Percentiles rank a stretch among this genome's conserved stretches.
Evolutionary conservation across 768 basidiomycete species (phyloP).

Genomic region (Russula compacta): DNA sequence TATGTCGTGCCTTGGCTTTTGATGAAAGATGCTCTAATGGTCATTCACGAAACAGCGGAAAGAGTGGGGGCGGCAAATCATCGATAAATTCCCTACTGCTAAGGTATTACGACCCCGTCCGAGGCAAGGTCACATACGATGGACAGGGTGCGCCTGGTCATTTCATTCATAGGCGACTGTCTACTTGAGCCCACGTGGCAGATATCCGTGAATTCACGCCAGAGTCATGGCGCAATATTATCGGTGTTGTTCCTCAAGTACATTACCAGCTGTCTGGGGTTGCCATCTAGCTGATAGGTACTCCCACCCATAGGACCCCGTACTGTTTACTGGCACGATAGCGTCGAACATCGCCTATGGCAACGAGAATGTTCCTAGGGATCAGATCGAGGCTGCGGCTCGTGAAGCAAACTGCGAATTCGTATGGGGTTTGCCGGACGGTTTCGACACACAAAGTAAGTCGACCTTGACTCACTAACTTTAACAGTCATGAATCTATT

Average conservation of each 20-base stretch:
- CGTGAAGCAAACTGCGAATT: constrained; percentile 93
- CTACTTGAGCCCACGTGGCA: constrained; percentile 23
- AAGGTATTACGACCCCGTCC: constrained; percentile 83
- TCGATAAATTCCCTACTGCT: constrained; percentile 81
- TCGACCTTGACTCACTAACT: neutral
- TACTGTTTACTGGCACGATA: constrained; percentile 87
- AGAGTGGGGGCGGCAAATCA: constrained; percentile 91
- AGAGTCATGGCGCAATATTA: constrained; percentile 78
- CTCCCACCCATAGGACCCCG: constrained; percentile 46
- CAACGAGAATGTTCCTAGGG: constrained; percentile 59
- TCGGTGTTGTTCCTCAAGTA: constrained; percentile 89
- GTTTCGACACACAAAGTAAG: constrained; percentile 89
- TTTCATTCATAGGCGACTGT: neutral
- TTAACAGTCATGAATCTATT: neutral
- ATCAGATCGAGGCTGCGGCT: constrained; percentile 82
- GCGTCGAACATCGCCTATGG: constrained; percentile 94
- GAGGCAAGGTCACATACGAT: constrained; percentile 76
- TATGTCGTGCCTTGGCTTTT: constrained; percentile 35
- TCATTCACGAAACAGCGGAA: constrained; percentile 45
- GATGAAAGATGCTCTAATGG: neutral
- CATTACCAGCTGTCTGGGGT: neutral
- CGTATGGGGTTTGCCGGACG: constrained; percentile 88
- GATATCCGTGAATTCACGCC: constrained; percentile 84
- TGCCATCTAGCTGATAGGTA: neutral
- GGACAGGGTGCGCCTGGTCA: constrained; percentile 53